Evolutionary conservation across 129 eudicot species (phyloP).

Genomic region (Flaveria ramosissima): DNA sequence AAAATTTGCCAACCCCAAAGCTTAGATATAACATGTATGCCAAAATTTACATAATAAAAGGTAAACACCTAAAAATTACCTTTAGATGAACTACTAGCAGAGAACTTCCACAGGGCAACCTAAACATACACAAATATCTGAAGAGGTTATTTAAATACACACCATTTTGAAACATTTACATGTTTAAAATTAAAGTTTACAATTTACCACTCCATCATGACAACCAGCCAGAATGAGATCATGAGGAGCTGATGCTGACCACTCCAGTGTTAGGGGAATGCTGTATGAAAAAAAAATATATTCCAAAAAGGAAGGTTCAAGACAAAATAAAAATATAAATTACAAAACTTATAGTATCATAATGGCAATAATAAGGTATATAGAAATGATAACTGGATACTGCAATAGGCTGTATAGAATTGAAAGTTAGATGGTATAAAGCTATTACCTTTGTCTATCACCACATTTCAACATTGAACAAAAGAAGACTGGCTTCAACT

Average conservation of each 20-base stretch:
- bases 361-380: background rate
- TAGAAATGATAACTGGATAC: background rate
- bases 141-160: constrained; percentile 5
- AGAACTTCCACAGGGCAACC: constrained; percentile 97
- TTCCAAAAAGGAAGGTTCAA: constrained; percentile 12
- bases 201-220: constrained; percentile 95
- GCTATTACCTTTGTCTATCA: constrained; percentile 68
- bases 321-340: background rate
- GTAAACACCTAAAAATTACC: constrained; percentile 46
- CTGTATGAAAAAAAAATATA: constrained; percentile 41
- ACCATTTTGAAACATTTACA: background rate
- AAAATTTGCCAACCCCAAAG: background rate
- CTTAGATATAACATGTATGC: background rate
- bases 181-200: background rate
- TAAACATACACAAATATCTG: constrained; percentile 37
- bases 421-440: background rate
- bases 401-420: background rate
- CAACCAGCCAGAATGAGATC: constrained; percentile 94
- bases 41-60: constrained; percentile 8
- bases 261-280: constrained; percentile 85
- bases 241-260: constrained; percentile 88
- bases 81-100: constrained; percentile 47
- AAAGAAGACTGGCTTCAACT: constrained; percentile 77
- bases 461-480: constrained; percentile 72
- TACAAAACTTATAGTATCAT: background rate